phyloP scores from a whole-genome alignment of 495 filamentous ascomycete species.

The Pseudotulostoma volvatum region DNA sequence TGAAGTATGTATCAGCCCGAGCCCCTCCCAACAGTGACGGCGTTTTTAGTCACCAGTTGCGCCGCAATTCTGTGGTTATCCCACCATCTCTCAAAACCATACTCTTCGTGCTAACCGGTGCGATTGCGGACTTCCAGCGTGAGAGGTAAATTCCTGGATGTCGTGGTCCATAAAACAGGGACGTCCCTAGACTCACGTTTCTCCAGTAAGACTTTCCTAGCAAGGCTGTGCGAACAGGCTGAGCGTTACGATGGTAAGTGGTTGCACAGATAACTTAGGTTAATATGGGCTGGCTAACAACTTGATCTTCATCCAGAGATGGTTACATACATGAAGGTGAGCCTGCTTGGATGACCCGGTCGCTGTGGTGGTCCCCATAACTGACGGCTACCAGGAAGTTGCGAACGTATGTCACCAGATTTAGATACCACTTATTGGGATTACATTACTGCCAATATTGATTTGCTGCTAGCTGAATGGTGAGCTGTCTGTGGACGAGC shows the following conservation, averaged over 20 bases:
- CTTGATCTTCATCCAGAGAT: conserved; percentile 62
- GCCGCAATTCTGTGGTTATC: background rate
- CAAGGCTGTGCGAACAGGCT: conserved; percentile 98
- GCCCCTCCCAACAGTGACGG: background rate
- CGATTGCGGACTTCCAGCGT: conserved; percentile 35
- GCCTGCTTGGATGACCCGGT: conserved; percentile 13
- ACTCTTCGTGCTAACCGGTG: conserved; percentile 2
- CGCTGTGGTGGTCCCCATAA: no score
- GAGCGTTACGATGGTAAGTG: conserved; percentile 95
- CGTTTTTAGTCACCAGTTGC: background rate
- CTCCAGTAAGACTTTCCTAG: conserved; percentile 98
- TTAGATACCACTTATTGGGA: no score
- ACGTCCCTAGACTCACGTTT: conserved; percentile 18
- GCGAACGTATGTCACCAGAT: conserved; percentile 83
- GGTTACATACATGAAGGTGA: conserved; percentile 98
- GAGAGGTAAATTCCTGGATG: conserved; percentile 50
- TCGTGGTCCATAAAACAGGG: conserved; percentile 6
- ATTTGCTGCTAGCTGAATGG: conserved; percentile 50
- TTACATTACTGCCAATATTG: no score
- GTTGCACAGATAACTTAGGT: no score
- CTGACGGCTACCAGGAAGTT: no score
- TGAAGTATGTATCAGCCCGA: conserved; percentile 38
- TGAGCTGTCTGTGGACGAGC: conserved; percentile 86
- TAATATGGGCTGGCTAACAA: background rate
- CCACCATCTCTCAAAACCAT: background rate